These are phyloP conservation scores for Globisporangium parvum DNA, from an alignment of 352 stramenopile species.

Conservation along the genomic window DNA sequence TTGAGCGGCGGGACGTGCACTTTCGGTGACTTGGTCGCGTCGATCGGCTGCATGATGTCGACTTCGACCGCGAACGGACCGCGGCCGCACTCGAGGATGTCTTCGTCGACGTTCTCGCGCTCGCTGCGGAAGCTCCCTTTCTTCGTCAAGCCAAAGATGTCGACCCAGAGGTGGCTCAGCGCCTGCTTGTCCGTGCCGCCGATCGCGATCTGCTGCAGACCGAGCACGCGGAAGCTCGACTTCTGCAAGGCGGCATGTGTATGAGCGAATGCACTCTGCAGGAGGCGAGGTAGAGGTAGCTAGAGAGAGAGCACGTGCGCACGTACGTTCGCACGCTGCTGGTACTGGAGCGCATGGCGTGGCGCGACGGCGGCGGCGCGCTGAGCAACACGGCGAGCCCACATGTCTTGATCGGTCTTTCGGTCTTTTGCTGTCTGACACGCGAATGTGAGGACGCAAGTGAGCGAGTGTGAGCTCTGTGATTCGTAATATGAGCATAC, in stretches of 20 bases:
- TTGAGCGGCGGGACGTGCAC: slow-evolving; percentile 96
- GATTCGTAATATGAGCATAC: too few species aligned
- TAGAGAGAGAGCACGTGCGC: neutral
- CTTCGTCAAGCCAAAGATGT: slow-evolving; percentile 71
- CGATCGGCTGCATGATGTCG: slow-evolving; percentile 98
- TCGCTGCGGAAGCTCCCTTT: slow-evolving; percentile 67
- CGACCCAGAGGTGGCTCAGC: slow-evolving; percentile 83
- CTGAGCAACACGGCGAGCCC: slow-evolving; percentile 8
- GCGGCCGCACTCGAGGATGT: slow-evolving; percentile 92
- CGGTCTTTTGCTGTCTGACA: neutral
- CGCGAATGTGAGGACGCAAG: neutral
- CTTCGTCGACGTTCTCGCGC: slow-evolving; percentile 98
- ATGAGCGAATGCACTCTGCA: neutral
- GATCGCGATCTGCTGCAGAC: slow-evolving; percentile 97
- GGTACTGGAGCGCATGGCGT: slow-evolving; percentile 9
- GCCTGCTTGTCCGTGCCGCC: slow-evolving; percentile 86
- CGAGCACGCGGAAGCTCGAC: slow-evolving; percentile 92
- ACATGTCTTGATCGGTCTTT: slow-evolving; percentile 7
- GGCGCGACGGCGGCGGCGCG: neutral
- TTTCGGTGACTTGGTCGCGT: slow-evolving; percentile 89
- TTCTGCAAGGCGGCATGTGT: slow-evolving; percentile 14
- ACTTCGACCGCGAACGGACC: slow-evolving; percentile 93
- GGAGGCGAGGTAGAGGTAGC: neutral
- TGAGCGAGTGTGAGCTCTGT: too few species aligned
- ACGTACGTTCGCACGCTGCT: slow-evolving; percentile 17